These are phyloP conservation scores for Plasmodium blacklocki DNA, from an alignment of 169 alveolate species.

Conservation along the genomic window DNA sequence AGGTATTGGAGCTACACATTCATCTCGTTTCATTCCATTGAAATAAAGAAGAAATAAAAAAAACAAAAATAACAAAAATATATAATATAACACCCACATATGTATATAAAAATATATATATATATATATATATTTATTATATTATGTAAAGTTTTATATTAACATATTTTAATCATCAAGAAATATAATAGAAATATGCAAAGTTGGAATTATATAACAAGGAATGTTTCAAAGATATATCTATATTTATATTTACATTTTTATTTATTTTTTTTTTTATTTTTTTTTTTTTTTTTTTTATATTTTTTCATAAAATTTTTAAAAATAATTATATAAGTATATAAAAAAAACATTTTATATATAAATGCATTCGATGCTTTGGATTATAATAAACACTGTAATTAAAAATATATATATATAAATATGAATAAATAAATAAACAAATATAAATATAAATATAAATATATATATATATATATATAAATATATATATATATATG, in stretches of 20 bases:
- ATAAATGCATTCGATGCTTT: too few relatives aligned
- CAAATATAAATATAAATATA: background rate
- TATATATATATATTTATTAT: background rate
- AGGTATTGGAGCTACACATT: conserved; percentile 98
- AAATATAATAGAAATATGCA: too few relatives aligned
- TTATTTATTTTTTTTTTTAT: background rate
- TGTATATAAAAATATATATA: background rate
- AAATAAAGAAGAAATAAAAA: conserved; percentile 80
- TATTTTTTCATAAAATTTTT: background rate
- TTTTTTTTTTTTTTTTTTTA: conserved; percentile 31
- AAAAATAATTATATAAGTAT: too few relatives aligned
- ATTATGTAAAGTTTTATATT: background rate
- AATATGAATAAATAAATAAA: background rate
- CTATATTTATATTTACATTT: background rate
- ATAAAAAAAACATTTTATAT: too few relatives aligned
- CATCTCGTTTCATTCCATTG: conserved; percentile 95
- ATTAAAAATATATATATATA: background rate
- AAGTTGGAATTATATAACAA: too few relatives aligned
- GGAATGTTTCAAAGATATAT: background rate
- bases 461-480: background rate
- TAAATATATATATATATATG: background rate
- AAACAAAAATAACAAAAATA: background rate
- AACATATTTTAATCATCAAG: too few relatives aligned
- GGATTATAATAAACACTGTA: background rate
- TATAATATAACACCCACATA: background rate